Base-by-base conservation (phyloP, 2,329 filamentous ascomycete genomes). In the Fusarium sp. region DNA sequence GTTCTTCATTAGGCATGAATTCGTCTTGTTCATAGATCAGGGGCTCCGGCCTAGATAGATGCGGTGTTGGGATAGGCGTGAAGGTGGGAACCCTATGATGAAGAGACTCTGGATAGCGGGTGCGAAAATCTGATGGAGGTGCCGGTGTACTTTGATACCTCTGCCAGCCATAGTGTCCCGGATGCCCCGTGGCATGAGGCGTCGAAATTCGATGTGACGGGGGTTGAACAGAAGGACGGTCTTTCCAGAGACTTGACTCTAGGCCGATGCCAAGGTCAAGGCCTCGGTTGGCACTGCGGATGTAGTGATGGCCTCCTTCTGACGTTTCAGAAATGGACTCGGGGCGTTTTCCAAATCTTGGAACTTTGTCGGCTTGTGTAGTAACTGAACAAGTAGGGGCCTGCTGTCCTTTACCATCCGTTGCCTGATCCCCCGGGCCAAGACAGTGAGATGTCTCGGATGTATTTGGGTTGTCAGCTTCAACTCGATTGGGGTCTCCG, bases 291-390 rank as follows among this genome's bases (percentile, higher is more conserved):
- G 39, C 6, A 25, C 16, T 57, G 35, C 37, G 65, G n/a, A 61
- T 56, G 23, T 67, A 66, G 41, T 59, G 52, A 35, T 68, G 54
- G 3, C 58, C 64, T 45, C 61, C 66, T 43, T 60, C 60, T 45
- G 45, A 63, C 43, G 41, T 50, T 41, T 25, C 62, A 23, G 65
- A 54, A 43, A 56, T 23, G 11, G 66, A 54, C 7, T 34, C 25
- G 8, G 23, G 18, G 18, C 48, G 59, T 13, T 3, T 20, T 10
- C 20, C 37, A 48, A n/a, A 2, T 16, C 13, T 11, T 20, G 45
- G 9, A 3, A 18, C 25, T 18, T n/a, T 20, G 14, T 32, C 16
- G 2, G 20, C 10, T 34, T 41, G 56, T 27, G 16, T 20, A 8
- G 27, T 8, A 14, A 54, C 25, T 35, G 41, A 10, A n/a, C 34